A percentile compares a stretch with the other conserved stretches of the same genome.
These are phyloP conservation scores for Asparagopsis taxiformis DNA, from an alignment of 31 red algal species.

Conservation along the genomic window DNA sequence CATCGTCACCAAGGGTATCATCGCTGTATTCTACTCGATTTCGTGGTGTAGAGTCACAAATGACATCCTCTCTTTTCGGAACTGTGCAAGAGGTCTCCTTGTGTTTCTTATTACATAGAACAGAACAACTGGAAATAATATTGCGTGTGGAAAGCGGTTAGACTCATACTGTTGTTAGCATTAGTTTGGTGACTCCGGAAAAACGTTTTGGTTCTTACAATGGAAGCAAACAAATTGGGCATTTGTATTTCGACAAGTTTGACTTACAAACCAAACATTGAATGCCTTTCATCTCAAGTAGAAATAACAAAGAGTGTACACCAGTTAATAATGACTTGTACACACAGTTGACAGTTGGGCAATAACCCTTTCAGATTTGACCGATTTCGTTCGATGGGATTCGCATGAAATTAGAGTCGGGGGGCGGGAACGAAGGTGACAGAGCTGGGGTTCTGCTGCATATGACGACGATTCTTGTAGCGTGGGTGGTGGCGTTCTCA, in stretches of 20 bases:
- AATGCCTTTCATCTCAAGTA: no score
- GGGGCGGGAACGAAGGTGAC: no score
- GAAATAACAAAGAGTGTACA: no score
- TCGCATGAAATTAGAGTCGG: no score
- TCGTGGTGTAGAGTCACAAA: background rate
- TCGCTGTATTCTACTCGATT: constrained; percentile 1
- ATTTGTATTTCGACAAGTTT: constrained; percentile 55
- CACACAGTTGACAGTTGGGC: no score
- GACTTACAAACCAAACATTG: constrained; percentile 50
- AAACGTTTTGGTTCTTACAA: constrained; percentile 37
- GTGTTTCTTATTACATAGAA: constrained; percentile 36
- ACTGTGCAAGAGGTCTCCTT: constrained; percentile 35
- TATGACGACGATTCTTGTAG: no score
- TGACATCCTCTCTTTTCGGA: background rate
- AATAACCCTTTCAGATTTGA: no score
- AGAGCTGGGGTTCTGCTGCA: no score
- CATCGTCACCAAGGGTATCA: background rate
- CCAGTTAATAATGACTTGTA: no score
- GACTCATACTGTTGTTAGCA: background rate
- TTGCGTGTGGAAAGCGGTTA: background rate
- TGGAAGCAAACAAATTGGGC: constrained; percentile 58
- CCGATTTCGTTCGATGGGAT: no score
- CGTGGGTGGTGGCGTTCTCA: no score
- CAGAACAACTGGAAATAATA: constrained; percentile 37
- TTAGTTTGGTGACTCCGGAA: background rate